Evolutionary conservation across 441 rosid species (phyloP).

Genomic region (Erysimum cheiri): DNA sequence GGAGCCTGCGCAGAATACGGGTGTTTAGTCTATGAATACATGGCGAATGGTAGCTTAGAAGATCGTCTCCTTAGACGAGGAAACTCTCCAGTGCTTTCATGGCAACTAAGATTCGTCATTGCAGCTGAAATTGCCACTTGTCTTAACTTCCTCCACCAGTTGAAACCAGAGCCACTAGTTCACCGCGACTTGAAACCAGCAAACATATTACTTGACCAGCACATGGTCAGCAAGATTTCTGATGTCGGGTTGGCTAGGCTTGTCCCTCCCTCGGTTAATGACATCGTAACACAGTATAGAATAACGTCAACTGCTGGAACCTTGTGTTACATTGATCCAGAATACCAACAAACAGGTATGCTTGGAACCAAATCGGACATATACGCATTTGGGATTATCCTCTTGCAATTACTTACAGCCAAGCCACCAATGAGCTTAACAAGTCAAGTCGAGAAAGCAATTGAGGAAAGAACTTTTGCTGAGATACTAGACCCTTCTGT

Average conservation of each 20-base stretch:
- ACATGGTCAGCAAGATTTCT: constrained; percentile 82
- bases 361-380: constrained; percentile 77
- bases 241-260: constrained; percentile 89
- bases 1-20: constrained; percentile 85
- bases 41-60: constrained; percentile 88
- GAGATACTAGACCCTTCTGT: constrained; percentile 61
- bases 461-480: constrained; percentile 58
- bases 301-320: constrained; percentile 91
- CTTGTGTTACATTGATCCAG: constrained; percentile 90
- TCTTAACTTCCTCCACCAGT: constrained; percentile 85
- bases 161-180: constrained; percentile 87
- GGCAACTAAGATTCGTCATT: constrained; percentile 76
- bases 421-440: constrained; percentile 84
- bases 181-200: constrained; percentile 89
- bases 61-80: constrained; percentile 64
- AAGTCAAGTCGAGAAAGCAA: constrained; percentile 58
- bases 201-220: constrained; percentile 76
- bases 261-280: constrained; percentile 69
- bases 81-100: constrained; percentile 62
- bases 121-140: constrained; percentile 84
- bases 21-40: constrained; percentile 78
- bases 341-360: constrained; percentile 88
- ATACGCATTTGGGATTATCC: constrained; percentile 76
- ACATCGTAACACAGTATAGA: constrained; percentile 67
- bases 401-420: constrained; percentile 79